Conservation (phyloP, 176 grass and related monocot genomes). For the Carex parvula region DNA sequence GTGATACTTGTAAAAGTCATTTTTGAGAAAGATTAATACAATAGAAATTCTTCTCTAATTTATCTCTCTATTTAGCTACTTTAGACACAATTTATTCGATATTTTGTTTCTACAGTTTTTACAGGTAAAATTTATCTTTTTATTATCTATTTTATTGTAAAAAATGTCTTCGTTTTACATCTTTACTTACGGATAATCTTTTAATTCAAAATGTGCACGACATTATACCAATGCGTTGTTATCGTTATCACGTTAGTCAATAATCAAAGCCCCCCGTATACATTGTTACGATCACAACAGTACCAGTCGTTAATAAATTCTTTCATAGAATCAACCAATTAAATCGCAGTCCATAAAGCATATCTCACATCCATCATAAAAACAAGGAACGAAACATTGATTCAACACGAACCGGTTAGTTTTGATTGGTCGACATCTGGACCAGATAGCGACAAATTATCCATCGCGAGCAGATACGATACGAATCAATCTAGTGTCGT, state of each 20-base stretch:
- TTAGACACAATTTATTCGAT: too few species aligned
- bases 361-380: neutral
- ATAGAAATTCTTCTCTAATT: too few species aligned
- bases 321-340: neutral
- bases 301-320: neutral
- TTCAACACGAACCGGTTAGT: neutral
- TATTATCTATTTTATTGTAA: too few species aligned
- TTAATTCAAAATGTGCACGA: neutral
- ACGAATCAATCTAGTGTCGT: neutral
- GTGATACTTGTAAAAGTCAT: too few species aligned
- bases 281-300: neutral
- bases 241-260: neutral
- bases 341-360: conserved; percentile 2
- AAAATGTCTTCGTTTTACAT: neutral
- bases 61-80: too few species aligned
- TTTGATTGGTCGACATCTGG: neutral
- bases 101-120: too few species aligned
- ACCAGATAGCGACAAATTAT: neutral
- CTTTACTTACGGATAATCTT: neutral
- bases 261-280: neutral
- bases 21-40: too few species aligned
- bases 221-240: neutral
- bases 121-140: too few species aligned
- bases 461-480: neutral
- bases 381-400: neutral